phyloP scores from a whole-genome alignment of 2,329 filamentous ascomycete genomes.

The Fonsecaea nubica region DNA sequence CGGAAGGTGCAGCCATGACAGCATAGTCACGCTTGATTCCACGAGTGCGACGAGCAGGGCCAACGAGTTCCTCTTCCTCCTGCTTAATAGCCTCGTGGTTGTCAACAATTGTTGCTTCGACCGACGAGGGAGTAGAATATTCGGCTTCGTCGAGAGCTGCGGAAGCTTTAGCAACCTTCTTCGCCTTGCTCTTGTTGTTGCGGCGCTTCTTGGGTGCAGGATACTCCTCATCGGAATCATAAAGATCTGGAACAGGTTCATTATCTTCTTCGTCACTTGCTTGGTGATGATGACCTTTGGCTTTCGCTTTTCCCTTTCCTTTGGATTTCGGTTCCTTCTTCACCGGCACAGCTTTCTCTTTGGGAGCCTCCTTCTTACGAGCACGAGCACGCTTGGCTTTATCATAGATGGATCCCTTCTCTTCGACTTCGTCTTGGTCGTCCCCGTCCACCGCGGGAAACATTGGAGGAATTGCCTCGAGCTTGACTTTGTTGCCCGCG shows the following conservation, averaged over 20 bases:
- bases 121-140: not conserved
- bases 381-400: not conserved
- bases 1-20: slow-evolving; percentile 9
- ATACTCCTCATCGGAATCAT: slow-evolving; percentile 30
- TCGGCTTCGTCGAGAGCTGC: not conserved
- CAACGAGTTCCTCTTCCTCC: slow-evolving; percentile 56
- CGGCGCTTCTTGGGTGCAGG: slow-evolving; percentile 20
- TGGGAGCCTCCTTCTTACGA: not conserved
- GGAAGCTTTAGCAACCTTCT: not conserved
- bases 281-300: slow-evolving; percentile 12
- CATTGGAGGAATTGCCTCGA: slow-evolving; percentile 18
- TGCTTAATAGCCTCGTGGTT: slow-evolving; percentile 66
- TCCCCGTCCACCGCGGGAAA: slow-evolving; percentile 14
- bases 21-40: slow-evolving; percentile 35
- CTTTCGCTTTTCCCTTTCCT: slow-evolving; percentile 14
- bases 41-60: slow-evolving; percentile 31
- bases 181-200: slow-evolving; percentile 17
- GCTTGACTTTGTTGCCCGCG: slow-evolving; percentile 11
- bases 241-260: slow-evolving; percentile 24
- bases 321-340: slow-evolving; percentile 2
- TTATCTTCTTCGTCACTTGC: slow-evolving; percentile 31
- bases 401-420: slow-evolving; percentile 18
- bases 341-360: not conserved
- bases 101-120: not conserved
- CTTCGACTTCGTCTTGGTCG: slow-evolving; percentile 3